Base-by-base conservation (phyloP, 2,329 filamentous ascomycete genomes). In the Orbilia brochopaga region DNA sequence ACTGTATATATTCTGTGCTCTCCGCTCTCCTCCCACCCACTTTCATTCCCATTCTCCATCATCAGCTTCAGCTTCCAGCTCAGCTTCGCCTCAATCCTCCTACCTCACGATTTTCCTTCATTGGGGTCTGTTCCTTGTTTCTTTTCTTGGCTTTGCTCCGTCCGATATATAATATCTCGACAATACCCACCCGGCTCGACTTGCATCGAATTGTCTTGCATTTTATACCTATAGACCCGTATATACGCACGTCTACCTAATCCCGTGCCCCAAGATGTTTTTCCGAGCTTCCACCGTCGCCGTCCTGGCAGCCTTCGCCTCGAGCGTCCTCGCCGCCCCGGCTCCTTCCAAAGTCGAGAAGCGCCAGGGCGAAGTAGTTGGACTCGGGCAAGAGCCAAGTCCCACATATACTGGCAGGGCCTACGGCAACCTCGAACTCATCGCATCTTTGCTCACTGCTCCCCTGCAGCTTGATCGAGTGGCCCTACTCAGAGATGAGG, bases 401-500 rank as follows among this genome's bases (percentile, higher is more conserved):
- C 66, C 66, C 24, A 70, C 66, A 46, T 70, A 70, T 32, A 60
- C 35, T 19, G 65, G 65, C 54, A 60, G 59, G 23, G 66, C 66
- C 42, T 70, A 70, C 44, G 53, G 46, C 37, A 58, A 70, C 46
- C 52, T 70, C 58, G 66, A 70, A 4, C 61, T 70, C 54, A 70
- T 70, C 17, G 66, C 54, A 19, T n/a, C 48, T 48, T 60, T 70
- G 59, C 19, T 70, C 54, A 63, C 59, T 46, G 59, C 59, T 30
- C 66, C 66, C 2, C 59, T 70, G 19, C 66, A 70, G 42, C 24
- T 23, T 13, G 66, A 70, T 52, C 66, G 66, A 24, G 60, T 70
- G 46, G 66, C 66, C 17, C 52, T 70, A 19, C 79, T 80, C 15
- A 77, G 81, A 10, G 78, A 83, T 74, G 65, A 78, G 2, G 78